Evolutionary conservation across 2,329 filamentous ascomycete genomes (phyloP).

Genomic region (Clarireedia hainanense): DNA sequence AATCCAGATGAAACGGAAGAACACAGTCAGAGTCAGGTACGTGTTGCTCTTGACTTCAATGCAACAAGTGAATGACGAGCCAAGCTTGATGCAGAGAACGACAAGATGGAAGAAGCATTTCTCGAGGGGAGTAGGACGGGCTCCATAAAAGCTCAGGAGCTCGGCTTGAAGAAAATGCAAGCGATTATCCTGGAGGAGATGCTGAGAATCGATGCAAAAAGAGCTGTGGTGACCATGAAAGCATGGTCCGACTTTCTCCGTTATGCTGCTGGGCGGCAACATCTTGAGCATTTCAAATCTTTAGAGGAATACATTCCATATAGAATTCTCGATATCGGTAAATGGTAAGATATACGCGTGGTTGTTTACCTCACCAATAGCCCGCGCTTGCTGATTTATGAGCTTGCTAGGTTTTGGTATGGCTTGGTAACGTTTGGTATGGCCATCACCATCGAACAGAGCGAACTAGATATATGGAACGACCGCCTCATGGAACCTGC

Average conservation of each 20-base stretch:
- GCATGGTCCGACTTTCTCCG: slow-evolving; percentile 22
- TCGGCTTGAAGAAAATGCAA: slow-evolving; percentile 19
- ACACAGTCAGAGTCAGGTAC: neutral
- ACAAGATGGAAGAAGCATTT: neutral
- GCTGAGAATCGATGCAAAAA: slow-evolving; percentile 23
- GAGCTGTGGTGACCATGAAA: slow-evolving; percentile 24
- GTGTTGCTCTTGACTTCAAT: neutral
- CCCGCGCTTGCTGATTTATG: too few relatives aligned
- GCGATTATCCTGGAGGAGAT: slow-evolving; percentile 21
- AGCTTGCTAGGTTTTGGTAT: too few relatives aligned
- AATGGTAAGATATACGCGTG: slow-evolving; percentile 20
- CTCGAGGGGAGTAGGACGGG: neutral
- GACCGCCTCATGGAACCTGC: too few relatives aligned
- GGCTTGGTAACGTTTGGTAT: too few relatives aligned
- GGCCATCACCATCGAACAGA: too few relatives aligned
- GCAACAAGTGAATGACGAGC: neutral
- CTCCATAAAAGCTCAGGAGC: neutral
- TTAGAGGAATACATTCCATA: slow-evolving; percentile 26
- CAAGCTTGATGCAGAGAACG: neutral
- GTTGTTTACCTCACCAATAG: too few relatives aligned
- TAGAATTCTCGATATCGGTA: slow-evolving; percentile 23
- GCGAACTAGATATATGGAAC: too few relatives aligned
- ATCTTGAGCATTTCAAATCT: slow-evolving; percentile 15
- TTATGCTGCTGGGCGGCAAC: slow-evolving; percentile 6
- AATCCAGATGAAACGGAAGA: neutral